Base-by-base conservation (phyloP, 352 stramenopile genomes). In the Phytophthora niederhauseri region DNA sequence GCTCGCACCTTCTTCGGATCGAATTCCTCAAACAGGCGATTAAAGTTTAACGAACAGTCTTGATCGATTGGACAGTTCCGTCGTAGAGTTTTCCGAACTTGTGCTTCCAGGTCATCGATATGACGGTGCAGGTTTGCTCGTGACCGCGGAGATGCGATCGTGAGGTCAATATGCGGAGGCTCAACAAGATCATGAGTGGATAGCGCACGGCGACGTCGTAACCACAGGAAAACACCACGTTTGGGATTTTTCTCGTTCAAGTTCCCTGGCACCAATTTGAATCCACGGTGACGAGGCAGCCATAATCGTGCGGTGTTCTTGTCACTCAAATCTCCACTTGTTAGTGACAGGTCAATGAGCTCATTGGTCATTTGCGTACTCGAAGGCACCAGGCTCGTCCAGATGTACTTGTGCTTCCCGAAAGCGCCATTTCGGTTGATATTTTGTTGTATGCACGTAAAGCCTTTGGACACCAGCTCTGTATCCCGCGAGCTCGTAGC, bases 321-420 rank as follows among this genome's bases (percentile, higher is more conserved):
- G 61, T 93, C 85, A 45, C 80, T 84, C 61, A 91, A 56, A 24
- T 91, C 83, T 9, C 85, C 85, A 57, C 77, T 82, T 11, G 82
- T 89, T 1, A 95, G 73, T 8, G 75, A 84, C 4, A 95, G 45
- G 58, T 88, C 87, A 50, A 92, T 87, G 12, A 93, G 28, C 48
- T 93, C 85, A 48, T 77, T 92, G 9, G 57, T 72, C 43, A 80
- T 81, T 61, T 85, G 82, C 1, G 66, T 72, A 43, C 65, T 80
- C 6, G 85, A 58, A 11, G 80, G 73, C 12, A 86, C 77, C 38
- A 88, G 77, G 48, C 77, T 91, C 2, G 85, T 70, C 85, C 85
- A 93, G 38, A 93, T 89, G 61, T 89, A 93, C 69, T 89, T 91
- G 63, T 86, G 84, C 56, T 90, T 90, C 5, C 82, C 82, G 50